Evolutionary conservation across 2,329 filamentous ascomycete species (phyloP).

Genomic region (Seiridium unicorne): DNA sequence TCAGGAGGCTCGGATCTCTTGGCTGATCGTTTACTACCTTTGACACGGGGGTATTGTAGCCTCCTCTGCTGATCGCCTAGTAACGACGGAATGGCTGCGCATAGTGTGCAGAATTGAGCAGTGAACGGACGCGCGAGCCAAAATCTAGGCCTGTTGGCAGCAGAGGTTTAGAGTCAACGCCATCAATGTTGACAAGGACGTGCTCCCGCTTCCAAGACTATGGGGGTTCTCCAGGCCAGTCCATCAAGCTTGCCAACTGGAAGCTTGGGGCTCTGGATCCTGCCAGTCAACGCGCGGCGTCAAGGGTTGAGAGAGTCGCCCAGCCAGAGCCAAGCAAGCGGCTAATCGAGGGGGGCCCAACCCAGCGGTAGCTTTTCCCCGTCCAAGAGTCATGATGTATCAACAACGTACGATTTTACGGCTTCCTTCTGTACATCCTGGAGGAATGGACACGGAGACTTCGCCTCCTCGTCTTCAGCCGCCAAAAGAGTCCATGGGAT

Average conservation of each 20-base stretch:
- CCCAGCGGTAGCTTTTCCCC: background rate
- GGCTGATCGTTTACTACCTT: background rate
- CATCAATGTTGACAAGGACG: no score
- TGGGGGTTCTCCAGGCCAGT: no score
- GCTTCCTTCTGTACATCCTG: background rate
- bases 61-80: background rate
- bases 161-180: no score
- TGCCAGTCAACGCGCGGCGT: background rate
- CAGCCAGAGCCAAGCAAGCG: constrained; percentile 1
- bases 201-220: no score
- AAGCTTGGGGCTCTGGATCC: background rate
- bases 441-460: no score
- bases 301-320: background rate
- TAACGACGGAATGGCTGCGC: no score
- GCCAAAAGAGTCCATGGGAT: background rate
- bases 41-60: background rate
- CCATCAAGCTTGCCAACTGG: background rate
- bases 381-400: background rate
- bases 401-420: constrained; percentile 3
- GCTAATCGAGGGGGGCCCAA: background rate
- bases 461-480: background rate
- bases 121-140: no score
- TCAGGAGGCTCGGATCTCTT: background rate
- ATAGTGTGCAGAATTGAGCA: no score
- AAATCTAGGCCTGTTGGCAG: no score